These are phyloP conservation scores for Phialophora expanda DNA, from an alignment of 2,329 filamentous ascomycete genomes.

Conservation along the genomic window DNA sequence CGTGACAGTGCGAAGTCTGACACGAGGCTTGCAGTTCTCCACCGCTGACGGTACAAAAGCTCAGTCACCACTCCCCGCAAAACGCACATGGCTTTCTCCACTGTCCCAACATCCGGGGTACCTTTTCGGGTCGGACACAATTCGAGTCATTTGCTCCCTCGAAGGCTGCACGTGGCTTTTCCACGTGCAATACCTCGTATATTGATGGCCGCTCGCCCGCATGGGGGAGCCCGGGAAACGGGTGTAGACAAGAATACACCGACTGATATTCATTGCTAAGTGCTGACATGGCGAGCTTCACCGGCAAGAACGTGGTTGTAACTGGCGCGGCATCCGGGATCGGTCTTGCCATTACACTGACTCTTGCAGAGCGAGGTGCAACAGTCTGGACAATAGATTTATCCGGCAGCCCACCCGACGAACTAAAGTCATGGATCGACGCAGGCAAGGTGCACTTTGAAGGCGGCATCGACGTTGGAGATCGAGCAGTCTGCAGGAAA, in stretches of 20 bases:
- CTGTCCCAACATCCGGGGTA: background rate
- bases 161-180: background rate
- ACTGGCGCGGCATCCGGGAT: constrained; percentile 69
- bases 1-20: constrained; percentile 18
- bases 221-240: background rate
- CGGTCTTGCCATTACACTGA: constrained; percentile 61
- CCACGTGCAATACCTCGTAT: background rate
- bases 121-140: constrained; percentile 1
- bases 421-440: constrained; percentile 25
- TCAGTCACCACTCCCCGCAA: constrained; percentile 13
- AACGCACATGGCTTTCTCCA: constrained; percentile 9
- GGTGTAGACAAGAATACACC: background rate
- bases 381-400: constrained; percentile 27
- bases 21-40: constrained; percentile 4
- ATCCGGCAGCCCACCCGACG: constrained; percentile 19
- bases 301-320: constrained; percentile 61
- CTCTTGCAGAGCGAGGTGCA: constrained; percentile 22
- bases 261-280: background rate
- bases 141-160: constrained; percentile 13
- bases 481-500: constrained; percentile 7
- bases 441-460: constrained; percentile 28
- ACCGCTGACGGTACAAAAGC: constrained; percentile 25
- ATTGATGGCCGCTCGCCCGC: background rate
- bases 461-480: constrained; percentile 23
- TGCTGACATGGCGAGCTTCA: constrained; percentile 16